Conservation (phyloP, 2,329 filamentous ascomycete genomes). For the Claviceps cyperi region DNA sequence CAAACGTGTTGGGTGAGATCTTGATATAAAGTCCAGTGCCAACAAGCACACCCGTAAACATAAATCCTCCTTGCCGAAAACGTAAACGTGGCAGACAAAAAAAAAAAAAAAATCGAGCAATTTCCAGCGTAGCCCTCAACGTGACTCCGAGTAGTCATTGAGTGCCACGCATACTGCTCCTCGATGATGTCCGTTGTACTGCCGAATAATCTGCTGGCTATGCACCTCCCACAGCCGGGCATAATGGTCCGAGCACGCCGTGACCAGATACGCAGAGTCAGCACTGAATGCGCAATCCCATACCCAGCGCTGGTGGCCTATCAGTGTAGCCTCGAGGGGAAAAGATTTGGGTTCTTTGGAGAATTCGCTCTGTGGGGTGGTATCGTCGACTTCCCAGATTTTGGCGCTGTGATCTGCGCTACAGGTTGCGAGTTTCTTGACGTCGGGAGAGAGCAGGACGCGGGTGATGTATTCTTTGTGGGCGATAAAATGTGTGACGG, state of each 20-base stretch:
- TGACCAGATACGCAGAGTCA: constrained; percentile 84
- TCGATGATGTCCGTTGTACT: constrained; percentile 89
- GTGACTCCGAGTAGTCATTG: constrained; percentile 63
- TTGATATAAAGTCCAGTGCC: no score
- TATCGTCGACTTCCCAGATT: constrained; percentile 81
- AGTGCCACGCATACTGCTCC: constrained; percentile 85
- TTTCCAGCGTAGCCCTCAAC: constrained; percentile 11
- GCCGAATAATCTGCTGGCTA: constrained; percentile 78
- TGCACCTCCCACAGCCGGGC: constrained; percentile 79
- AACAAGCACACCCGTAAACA: no score
- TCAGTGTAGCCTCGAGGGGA: constrained; percentile 72
- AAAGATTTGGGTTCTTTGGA: constrained; percentile 41
- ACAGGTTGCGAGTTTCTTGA: constrained; percentile 87
- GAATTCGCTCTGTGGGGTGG: constrained; percentile 31
- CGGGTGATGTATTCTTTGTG: constrained; percentile 90
- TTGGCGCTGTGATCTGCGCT: constrained; percentile 87
- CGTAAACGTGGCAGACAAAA: not conserved
- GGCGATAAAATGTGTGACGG: constrained; percentile 77
- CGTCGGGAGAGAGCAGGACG: constrained; percentile 80
- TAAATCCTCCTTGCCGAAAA: no score
- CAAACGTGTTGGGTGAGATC: no score
- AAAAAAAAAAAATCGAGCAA: not conserved
- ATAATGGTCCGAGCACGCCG: constrained; percentile 87
- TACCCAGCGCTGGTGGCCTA: constrained; percentile 88
- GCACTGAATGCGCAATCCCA: constrained; percentile 96